Conservation (phyloP, 352 stramenopile species). For the Globisporangium emineosum region DNA sequence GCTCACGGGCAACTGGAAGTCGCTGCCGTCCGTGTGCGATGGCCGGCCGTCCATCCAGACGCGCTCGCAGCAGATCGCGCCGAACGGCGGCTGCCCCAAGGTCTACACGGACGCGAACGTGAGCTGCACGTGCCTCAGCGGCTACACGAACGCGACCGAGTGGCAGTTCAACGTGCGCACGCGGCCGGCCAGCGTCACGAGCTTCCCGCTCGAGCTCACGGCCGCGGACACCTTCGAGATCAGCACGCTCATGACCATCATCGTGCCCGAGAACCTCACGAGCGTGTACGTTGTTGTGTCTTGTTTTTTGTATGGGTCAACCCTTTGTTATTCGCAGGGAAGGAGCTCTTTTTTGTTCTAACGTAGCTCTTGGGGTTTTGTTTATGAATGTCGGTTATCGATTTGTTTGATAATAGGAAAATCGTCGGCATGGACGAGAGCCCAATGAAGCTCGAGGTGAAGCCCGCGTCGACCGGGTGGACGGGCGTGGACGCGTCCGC, state of each 20-base stretch:
- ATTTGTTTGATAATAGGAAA: slow-evolving; percentile 14
- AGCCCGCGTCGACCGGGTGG: slow-evolving; percentile 42
- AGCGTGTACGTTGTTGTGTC: slow-evolving; percentile 22
- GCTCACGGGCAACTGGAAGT: slow-evolving; percentile 53
- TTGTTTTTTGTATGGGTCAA: neutral
- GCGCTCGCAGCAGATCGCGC: slow-evolving; percentile 30
- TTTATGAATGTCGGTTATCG: neutral
- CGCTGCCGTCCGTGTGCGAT: slow-evolving; percentile 44
- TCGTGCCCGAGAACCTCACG: slow-evolving; percentile 32
- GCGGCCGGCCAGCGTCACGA: slow-evolving; percentile 19
- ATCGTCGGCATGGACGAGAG: slow-evolving; percentile 30
- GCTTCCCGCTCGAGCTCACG: slow-evolving; percentile 30
- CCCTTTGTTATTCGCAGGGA: neutral
- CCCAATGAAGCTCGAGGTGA: slow-evolving; percentile 33
- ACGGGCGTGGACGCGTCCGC: slow-evolving; percentile 28
- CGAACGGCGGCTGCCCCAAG: slow-evolving; percentile 45
- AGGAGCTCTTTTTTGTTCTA: neutral
- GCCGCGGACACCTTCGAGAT: slow-evolving; percentile 37
- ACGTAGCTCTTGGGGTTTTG: neutral
- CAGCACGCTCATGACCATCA: slow-evolving; percentile 45
- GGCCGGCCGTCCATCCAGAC: slow-evolving; percentile 48
- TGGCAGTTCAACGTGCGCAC: slow-evolving; percentile 43
- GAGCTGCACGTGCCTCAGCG: slow-evolving; percentile 54
- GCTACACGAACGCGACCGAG: slow-evolving; percentile 33
- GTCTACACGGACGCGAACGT: slow-evolving; percentile 43